Evolutionary conservation across 768 basidiomycete genomes (phyloP), one percentile per base, ranked within the genome.

Genomic region (Mycena metata): DNA sequence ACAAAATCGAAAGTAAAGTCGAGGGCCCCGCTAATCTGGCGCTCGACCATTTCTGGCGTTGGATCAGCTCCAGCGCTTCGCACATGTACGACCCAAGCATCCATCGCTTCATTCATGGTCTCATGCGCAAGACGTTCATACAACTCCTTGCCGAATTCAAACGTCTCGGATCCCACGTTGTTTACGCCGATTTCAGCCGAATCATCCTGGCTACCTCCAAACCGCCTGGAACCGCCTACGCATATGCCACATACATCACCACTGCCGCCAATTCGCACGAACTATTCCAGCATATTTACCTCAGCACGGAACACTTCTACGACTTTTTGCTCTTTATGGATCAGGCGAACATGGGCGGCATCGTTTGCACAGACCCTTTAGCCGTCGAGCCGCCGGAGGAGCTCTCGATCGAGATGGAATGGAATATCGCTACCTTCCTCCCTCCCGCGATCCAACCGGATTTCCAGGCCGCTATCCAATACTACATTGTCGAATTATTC

Each of bases 81-180:
- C 86, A 91, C 65, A 89, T 99, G 83, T 96, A 95, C 76, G 98
- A 99, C 75, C 91, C 96, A 2, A 91, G 94, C 66, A 85, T 99
- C 8, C 96, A 98, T 76, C 90, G 93, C 0, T 99, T 99, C 79
- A 83, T 99, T 11, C 92, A 96, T 72, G 94, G 96, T 16, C 87
- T 99, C 52, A 99, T 99, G 98, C 90, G 94, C 67, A 99, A 99
- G 83, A 96, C 94, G 0, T 98, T 98, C 81, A 93, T 98, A 64
- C 98, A 99, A 79, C 85, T 99, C 70, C 86, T 99, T 23, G 96
- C 97, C 16, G 98, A 99, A 78, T 96, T 98, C 83, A 96, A 93
- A 74, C 89, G 98, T 19, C 86, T 99, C 1, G 98, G 98, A 1
- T 96, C 96, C 0, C 90, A 94, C 61, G 91, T 99, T 64, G 88